Evolutionary conservation across 768 basidiomycete species (phyloP).

Genomic region (Lactarius trivialis): DNA sequence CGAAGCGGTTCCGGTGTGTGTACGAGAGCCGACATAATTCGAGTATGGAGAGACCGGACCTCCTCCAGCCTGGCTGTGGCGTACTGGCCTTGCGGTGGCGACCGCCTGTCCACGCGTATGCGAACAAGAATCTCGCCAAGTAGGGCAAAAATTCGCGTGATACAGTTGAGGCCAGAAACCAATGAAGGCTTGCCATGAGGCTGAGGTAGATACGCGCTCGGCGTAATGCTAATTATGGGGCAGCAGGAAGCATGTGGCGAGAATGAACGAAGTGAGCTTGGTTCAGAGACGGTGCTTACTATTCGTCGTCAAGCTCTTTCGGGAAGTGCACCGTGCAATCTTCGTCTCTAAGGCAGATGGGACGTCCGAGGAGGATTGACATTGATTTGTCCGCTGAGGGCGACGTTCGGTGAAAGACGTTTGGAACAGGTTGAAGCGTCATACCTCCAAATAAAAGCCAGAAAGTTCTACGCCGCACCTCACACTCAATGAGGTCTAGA

Average conservation of each 20-base stretch:
- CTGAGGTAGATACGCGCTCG: conserved; percentile 74
- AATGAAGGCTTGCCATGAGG: conserved; percentile 83
- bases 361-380: conserved; percentile 77
- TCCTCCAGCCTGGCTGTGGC: conserved; percentile 81
- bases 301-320: conserved; percentile 84
- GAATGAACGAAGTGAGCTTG: conserved; percentile 15
- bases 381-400: conserved; percentile 78
- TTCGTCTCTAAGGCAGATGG: conserved; percentile 82
- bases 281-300: conserved; percentile 47
- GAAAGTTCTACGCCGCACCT: conserved; percentile 79
- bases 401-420: conserved; percentile 12
- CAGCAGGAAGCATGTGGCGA: conserved; percentile 1
- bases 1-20: conserved; percentile 73
- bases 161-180: conserved; percentile 83
- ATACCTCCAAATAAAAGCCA: conserved; percentile 86
- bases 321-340: conserved; percentile 88
- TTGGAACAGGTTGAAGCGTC: conserved; percentile 24
- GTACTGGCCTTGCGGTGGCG: conserved; percentile 79
- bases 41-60: conserved; percentile 69
- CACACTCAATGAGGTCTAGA: conserved; percentile 81
- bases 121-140: conserved; percentile 83
- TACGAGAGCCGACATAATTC: conserved; percentile 66
- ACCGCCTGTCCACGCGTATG: conserved; percentile 81
- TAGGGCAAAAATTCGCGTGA: conserved; percentile 77
- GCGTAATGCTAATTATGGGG: conserved; percentile 57